Evolutionary conservation across 306 rosid genomes (phyloP), one percentile per base, ranked within the genome.

Genomic region (Quercus gilva): DNA sequence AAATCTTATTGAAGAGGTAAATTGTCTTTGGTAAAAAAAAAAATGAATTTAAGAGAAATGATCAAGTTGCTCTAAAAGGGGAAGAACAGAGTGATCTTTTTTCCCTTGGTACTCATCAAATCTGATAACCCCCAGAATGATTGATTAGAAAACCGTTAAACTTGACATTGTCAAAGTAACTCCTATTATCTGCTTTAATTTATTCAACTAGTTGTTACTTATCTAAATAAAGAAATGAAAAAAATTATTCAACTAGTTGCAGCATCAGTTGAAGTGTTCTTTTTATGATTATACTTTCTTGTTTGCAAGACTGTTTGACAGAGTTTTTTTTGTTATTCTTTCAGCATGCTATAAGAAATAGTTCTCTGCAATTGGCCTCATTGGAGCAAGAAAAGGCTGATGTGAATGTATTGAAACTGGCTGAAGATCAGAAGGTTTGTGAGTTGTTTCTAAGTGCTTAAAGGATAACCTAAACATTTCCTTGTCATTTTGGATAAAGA

Each of bases 341-440:
- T 69, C 71, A 93, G 99, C 87, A 89, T 83, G 86, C 89, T 28
- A 58, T 84, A 29, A 91, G 73, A 78, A 90, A 96, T 67, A 87
- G 88, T 82, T 87, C 94, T 85, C 91, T 96, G 71, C 89, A 90
- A 79, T 76, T 93, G 93, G 99, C 99, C 83, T 84, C 88, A 81
- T 58, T 81, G 84, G 99, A 91, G 90, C 98, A 93, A 83, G 80
- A 78, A 75, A 93, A 78, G 85, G 96, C 97, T 67, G 91, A 89
- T 59, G 91, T 87, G 78, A 91, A 90, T 72, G 84, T 96, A 71
- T 58, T 92, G 86, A 96, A 92, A 86, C 85, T 96, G 79, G 98
- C 97, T 1, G 96, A 92, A 69, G 99, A 93, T 81, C 99, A 96
- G 75, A 90, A 93, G 99, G 99, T 96, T 75, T 79, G 80, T 83